Base-by-base conservation (phyloP, 2,329 filamentous ascomycete genomes). In the Rutstroemia sydowiana region DNA sequence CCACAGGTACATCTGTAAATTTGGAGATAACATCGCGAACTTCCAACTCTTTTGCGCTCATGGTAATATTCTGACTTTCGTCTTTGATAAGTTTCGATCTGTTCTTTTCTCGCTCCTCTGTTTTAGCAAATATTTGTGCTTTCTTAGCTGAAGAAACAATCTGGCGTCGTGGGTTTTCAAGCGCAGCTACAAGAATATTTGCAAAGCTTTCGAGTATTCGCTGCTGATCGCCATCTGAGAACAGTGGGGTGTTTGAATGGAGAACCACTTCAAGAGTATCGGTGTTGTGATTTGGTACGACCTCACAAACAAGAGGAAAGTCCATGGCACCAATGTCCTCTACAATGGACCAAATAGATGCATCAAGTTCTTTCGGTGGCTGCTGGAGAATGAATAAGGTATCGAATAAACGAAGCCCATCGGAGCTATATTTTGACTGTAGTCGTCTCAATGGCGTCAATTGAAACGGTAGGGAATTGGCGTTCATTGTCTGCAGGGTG, bases 311-410 rank as follows among this genome's bases (percentile, higher is more conserved):
- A 39, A 95, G 66, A 0, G 88, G 87, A 14, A 87, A 75, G 70
- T 88, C 85, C 85, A 91, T 91, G 5, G 73, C 70, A 3, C 82
- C 79, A 11, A 72, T 69, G 51, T 85, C 82, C 14, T 72, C 69
- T 48, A 76, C 70, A 1, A 85, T 61, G 0, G 70, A 72, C 82
- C 82, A 86, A 1, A 85, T 60, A 0, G 57, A 59, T 5, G 66
- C 59, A 45, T 85, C 76, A 56, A 87, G 75, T 2, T 77, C 71
- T 30, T 79, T 76, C 6, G 72, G 62, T 0, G 78, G 73, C 40
- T 84, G 82, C 63, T 96, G 91, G 10, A 95, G 71, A 45, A 96
- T 78, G 14, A 96, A 71, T 28, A 95, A 69, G 1, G 85, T 87
- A 63, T 95, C 88, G 65, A 95, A 95, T 0, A 95, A 70, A 11